These are phyloP conservation scores for Cornus controversa DNA, from an alignment of 148 eudicot genomes.

Conservation along the genomic window DNA sequence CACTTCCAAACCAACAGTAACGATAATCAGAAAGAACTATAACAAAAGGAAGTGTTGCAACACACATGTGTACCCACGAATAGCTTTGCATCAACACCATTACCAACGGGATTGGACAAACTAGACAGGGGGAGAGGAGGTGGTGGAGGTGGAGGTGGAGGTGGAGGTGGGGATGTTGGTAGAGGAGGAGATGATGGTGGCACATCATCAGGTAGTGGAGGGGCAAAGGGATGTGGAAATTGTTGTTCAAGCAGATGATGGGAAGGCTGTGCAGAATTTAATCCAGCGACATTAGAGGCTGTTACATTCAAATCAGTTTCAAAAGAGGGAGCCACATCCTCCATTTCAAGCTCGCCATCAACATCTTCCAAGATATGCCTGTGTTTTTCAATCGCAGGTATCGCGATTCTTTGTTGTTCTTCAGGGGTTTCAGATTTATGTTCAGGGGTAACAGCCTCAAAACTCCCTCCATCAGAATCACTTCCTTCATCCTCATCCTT, in stretches of 20 bases:
- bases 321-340: constrained; percentile 84
- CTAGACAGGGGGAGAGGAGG: constrained; percentile 20
- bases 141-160: neutral
- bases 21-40: neutral
- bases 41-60: neutral
- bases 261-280: constrained; percentile 25
- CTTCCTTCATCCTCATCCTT: constrained; percentile 72
- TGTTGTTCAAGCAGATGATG: constrained; percentile 35
- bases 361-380: constrained; percentile 93
- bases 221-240: constrained; percentile 34
- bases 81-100: constrained; percentile 47
- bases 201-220: constrained; percentile 54
- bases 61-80: constrained; percentile 50
- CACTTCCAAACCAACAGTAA: neutral
- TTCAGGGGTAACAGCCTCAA: constrained; percentile 99
- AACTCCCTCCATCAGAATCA: constrained; percentile 87
- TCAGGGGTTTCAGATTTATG: constrained; percentile 50
- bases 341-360: constrained; percentile 99
- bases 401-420: constrained; percentile 25
- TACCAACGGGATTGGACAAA: constrained; percentile 21
- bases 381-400: constrained; percentile 52
- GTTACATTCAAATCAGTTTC: constrained; percentile 38
- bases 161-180: constrained; percentile 40
- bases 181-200: constrained; percentile 58
- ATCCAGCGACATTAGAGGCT: constrained; percentile 14